Evolutionary conservation across 148 eudicot species (phyloP), one percentile per base, ranked within the genome.

Genomic region (Linanthus parryae): DNA sequence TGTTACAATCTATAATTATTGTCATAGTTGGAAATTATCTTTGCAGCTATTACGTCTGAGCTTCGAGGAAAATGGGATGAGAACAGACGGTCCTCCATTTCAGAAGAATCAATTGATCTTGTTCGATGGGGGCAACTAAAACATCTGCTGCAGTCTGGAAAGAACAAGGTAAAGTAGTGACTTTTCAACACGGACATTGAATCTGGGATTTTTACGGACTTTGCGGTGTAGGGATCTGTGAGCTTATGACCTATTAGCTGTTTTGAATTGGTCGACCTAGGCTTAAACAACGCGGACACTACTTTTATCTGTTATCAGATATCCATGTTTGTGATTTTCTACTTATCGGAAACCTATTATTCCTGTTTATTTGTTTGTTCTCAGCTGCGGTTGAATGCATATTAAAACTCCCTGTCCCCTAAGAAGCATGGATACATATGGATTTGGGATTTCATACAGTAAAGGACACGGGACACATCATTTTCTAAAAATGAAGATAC

Each of bases 21-120:
- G n/a, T n/a, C n/a, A n/a, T n/a, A n/a, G n/a, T 47, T 27, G 18
- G 52, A 44, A 36, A 21, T 52, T 31, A 28, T 14, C 8, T 46
- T 54, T 73, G 73, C 84, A 92, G 99, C 85, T 51, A 41, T 80
- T 55, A 68, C 90, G 49, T 69, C 96, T 24, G 85, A 79, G 35
- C 79, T 92, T 35, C 70, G 84, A 41, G 94, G 85, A 12, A 84
- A 80, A 56, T 87, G 99, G 96, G 79, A 69, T 54, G 85, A 77
- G 29, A 79, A 62, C 61, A 77, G 73, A 60, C 75, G 82, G 48
- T 73, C 86, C 47, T 74, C 81, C 34, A 64, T n/a, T 24, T 66
- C 52, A 27, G 77, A 71, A 51, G 84, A 76, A 29, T 90, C 83
- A 52, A 64, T 65, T 22, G 78, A 71, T 68, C 56, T 64, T 63